Evolutionary conservation across 768 basidiomycete species (phyloP).

Genomic region (Dioszegia aurantiaca): DNA sequence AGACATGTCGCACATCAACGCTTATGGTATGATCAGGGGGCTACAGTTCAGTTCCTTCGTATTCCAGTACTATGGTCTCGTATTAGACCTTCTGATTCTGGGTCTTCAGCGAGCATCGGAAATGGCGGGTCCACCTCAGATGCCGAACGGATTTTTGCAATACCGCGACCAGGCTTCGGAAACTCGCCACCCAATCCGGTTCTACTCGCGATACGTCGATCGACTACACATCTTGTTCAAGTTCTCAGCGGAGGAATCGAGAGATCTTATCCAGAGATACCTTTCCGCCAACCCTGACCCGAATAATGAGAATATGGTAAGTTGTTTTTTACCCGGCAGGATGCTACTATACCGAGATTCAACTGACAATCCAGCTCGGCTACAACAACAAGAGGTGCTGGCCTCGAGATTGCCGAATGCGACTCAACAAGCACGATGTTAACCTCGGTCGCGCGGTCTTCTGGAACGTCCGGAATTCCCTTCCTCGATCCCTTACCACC

Average conservation of each 20-base stretch:
- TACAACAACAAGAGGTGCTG: conserved; percentile 99
- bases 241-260: conserved; percentile 93
- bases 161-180: conserved; percentile 93
- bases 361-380: conserved; percentile 54
- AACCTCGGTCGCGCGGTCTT: conserved; percentile 97
- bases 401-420: conserved; percentile 98
- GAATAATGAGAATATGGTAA: conserved; percentile 88
- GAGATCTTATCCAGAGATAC: conserved; percentile 97
- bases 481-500: conserved; percentile 91
- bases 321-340: conserved; percentile 52
- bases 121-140: conserved; percentile 96
- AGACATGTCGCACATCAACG: conserved; percentile 97
- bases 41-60: conserved; percentile 89
- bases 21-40: conserved; percentile 93
- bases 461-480: conserved; percentile 98
- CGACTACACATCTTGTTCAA: conserved; percentile 92
- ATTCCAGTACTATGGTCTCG: conserved; percentile 97
- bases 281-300: conserved; percentile 97
- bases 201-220: conserved; percentile 97
- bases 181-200: conserved; percentile 92
- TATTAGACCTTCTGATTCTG: conserved; percentile 89
- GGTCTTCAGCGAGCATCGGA: conserved; percentile 97
- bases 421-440: conserved; percentile 98
- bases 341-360: neutral
- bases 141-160: conserved; percentile 98